A percentile compares a stretch with the other conserved stretches of the same genome.
Conservation (phyloP, 805 yeast genomes). For the Schwanniomyces sp. region DNA sequence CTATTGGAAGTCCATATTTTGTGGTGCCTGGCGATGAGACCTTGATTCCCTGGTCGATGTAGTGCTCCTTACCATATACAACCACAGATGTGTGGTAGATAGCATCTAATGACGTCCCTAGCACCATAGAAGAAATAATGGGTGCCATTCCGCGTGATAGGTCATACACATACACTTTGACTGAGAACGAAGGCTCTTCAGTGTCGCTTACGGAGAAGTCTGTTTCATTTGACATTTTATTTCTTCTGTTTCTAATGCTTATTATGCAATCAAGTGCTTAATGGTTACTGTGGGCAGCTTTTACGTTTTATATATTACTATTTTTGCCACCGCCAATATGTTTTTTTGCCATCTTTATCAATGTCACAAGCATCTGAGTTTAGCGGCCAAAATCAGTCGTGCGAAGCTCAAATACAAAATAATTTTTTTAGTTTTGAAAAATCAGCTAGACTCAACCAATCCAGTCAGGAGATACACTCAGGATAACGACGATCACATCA, state of each 20-base stretch:
- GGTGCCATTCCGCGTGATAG: conserved; percentile 63
- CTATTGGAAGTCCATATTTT: conserved; percentile 58
- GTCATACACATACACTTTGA: conserved; percentile 61
- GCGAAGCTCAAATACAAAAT: not conserved
- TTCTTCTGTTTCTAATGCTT: not conserved
- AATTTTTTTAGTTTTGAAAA: not conserved
- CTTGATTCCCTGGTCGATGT: conserved; percentile 59
- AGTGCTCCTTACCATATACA: conserved; percentile 53
- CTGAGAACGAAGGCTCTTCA: conserved; percentile 31
- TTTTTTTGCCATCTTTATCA: not conserved
- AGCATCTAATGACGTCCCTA: conserved; percentile 60
- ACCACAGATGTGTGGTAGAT: conserved; percentile 67
- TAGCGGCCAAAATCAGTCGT: not conserved
- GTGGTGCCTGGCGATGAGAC: conserved; percentile 48
- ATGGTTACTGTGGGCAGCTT: not conserved
- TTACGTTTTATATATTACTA: not conserved
- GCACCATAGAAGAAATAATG: conserved; percentile 45
- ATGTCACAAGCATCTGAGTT: not conserved
- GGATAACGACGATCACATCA: not conserved
- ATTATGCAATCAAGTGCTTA: not conserved
- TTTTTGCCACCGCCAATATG: not conserved
- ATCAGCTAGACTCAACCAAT: not conserved
- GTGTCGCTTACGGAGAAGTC: not conserved
- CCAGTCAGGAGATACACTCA: not conserved
- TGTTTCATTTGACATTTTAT: not conserved